These are phyloP conservation scores for Aureobasidium mangrovei DNA, from an alignment of 2,329 filamentous ascomycete genomes.

Conservation along the genomic window DNA sequence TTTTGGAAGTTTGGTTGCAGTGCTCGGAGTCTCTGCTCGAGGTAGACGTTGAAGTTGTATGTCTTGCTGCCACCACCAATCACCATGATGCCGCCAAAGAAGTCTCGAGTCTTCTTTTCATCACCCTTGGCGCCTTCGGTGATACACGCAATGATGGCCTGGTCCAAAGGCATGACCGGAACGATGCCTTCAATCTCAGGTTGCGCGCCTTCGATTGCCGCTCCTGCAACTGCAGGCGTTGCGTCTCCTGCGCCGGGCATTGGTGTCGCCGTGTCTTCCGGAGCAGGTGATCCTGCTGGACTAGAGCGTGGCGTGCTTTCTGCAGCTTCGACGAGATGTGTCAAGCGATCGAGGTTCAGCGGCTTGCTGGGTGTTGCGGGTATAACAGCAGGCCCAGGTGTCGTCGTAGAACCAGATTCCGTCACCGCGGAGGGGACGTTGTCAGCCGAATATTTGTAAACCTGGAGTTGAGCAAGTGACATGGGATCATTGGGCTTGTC, in stretches of 20 bases:
- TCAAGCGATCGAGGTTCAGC: slow-evolving; percentile 54
- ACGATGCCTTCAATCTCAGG: slow-evolving; percentile 58
- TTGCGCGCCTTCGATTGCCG: slow-evolving; percentile 37
- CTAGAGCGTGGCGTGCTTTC: slow-evolving; percentile 77
- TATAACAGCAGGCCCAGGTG: slow-evolving; percentile 37
- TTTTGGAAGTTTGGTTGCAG: slow-evolving; percentile 54
- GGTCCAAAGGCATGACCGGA: slow-evolving; percentile 74
- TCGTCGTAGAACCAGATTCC: slow-evolving; percentile 45
- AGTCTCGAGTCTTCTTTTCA: slow-evolving; percentile 86
- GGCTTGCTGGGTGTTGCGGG: slow-evolving; percentile 23
- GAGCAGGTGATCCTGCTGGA: slow-evolving; percentile 76
- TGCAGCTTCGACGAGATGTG: slow-evolving; percentile 54
- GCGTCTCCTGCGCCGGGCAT: slow-evolving; percentile 36
- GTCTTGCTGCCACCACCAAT: slow-evolving; percentile 78
- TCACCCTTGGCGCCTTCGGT: slow-evolving; percentile 78
- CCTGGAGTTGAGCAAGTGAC: slow-evolving; percentile 70
- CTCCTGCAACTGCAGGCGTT: slow-evolving; percentile 37
- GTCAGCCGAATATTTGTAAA: slow-evolving; percentile 44
- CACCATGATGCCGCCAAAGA: slow-evolving; percentile 83
- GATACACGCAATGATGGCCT: slow-evolving; percentile 83
- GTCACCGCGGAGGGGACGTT: slow-evolving; percentile 28
- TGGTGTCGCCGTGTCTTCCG: slow-evolving; percentile 63
- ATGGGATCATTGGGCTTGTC: slow-evolving; percentile 83
- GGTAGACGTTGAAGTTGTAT: slow-evolving; percentile 66
- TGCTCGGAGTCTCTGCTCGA: slow-evolving; percentile 73